phyloP scores from a whole-genome alignment of 2,329 filamentous ascomycete species.

The Aureobasidium zeae region DNA sequence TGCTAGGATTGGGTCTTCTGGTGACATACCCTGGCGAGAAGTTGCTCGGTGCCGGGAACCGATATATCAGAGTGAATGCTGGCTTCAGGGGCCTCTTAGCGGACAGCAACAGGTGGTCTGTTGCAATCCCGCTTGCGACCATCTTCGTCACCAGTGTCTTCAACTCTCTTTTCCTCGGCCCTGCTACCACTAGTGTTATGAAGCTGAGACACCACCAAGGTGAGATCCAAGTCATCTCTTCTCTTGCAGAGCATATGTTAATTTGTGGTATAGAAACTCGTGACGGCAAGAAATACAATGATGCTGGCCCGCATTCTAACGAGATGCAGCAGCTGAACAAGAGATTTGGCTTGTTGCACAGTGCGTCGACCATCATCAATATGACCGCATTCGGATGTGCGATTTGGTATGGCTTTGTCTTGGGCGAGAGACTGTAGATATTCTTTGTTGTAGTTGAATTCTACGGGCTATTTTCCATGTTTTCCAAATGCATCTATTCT shows the following conservation, averaged over 20 bases:
- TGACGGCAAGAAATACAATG: conserved; percentile 81
- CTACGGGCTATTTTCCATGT: not conserved
- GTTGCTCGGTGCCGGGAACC: conserved; percentile 21
- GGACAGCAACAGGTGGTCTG: conserved; percentile 51
- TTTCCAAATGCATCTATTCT: not conserved
- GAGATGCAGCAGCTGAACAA: conserved; percentile 78
- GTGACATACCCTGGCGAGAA: conserved; percentile 67
- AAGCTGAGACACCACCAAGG: conserved; percentile 68
- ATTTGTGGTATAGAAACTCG: conserved; percentile 52
- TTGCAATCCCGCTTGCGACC: conserved; percentile 58
- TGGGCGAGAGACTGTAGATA: conserved; percentile 51
- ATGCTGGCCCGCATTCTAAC: conserved; percentile 66
- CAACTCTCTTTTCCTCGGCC: conserved; percentile 65
- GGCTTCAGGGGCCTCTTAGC: conserved; percentile 41
- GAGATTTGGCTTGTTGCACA: conserved; percentile 70
- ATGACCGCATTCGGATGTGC: conserved; percentile 59
- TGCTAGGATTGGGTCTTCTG: conserved; percentile 61
- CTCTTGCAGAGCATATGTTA: not conserved
- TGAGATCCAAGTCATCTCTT: conserved; percentile 26
- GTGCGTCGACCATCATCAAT: conserved; percentile 71
- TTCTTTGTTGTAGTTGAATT: not conserved
- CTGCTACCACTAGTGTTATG: conserved; percentile 66
- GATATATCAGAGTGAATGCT: conserved; percentile 20
- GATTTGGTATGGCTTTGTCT: conserved; percentile 66
- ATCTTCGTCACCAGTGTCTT: conserved; percentile 61